phyloP scores from a whole-genome alignment of 768 basidiomycete genomes.

The Cystobasidium tubakii region DNA sequence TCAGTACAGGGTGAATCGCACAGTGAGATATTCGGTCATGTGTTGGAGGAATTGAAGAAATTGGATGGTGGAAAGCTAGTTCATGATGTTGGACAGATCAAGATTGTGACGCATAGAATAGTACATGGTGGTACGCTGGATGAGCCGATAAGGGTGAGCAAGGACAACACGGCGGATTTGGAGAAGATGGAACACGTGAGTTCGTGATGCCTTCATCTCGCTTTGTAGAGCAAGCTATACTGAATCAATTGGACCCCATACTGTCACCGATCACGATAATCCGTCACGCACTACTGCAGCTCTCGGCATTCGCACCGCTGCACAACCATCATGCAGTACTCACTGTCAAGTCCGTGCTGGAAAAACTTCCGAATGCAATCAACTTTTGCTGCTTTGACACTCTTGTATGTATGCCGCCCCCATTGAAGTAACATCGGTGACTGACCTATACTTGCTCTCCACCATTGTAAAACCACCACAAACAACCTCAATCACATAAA shows the following conservation, averaged over 20 bases:
- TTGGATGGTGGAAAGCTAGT: conserved; percentile 48
- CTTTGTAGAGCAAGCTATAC: too few relatives aligned
- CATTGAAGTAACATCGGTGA: neutral
- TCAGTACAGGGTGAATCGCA: conserved; percentile 59
- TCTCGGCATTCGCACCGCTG: neutral
- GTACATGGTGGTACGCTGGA: conserved; percentile 80
- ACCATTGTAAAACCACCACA: too few relatives aligned
- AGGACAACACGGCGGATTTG: conserved; percentile 66
- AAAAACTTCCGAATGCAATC: conserved; percentile 60
- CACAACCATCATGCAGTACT: conserved; percentile 53
- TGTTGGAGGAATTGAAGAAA: conserved; percentile 49
- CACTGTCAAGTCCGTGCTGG: conserved; percentile 56
- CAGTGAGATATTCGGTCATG: conserved; percentile 49
- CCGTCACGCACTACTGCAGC: conserved; percentile 50
- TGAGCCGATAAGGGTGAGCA: conserved; percentile 64
- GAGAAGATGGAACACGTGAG: conserved; percentile 60
- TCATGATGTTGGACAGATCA: conserved; percentile 50
- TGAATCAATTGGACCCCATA: too few relatives aligned
- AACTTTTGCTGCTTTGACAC: conserved; percentile 86
- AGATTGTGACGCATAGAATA: conserved; percentile 66
- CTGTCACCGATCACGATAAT: conserved; percentile 52
- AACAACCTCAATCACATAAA: too few relatives aligned
- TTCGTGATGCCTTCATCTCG: too few relatives aligned
- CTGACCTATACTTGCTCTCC: neutral
- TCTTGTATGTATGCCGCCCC: conserved; percentile 49